Percentiles rank a stretch among this genome's conserved stretches.
phyloP scores from a whole-genome alignment of 208 protist genomes.

The Vickermania ingenoplastis region DNA sequence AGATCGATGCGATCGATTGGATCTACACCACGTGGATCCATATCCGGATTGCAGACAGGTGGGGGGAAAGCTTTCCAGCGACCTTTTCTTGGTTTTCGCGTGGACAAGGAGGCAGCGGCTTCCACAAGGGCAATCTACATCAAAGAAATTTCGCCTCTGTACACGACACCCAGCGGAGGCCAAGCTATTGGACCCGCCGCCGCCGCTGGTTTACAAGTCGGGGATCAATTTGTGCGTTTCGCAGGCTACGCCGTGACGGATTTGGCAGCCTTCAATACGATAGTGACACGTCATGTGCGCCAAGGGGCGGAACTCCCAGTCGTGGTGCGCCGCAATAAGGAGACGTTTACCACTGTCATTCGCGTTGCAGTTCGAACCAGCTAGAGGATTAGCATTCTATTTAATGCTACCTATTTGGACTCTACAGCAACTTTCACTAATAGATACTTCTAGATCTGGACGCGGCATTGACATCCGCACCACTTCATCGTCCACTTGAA shows the following conservation, averaged over 20 bases:
- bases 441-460: too few relatives aligned
- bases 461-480: too few relatives aligned
- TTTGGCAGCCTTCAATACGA: slow-evolving; percentile 73
- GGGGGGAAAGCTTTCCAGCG: slow-evolving; percentile 11
- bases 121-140: slow-evolving; percentile 27
- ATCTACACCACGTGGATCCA: neutral
- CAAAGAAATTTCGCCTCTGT: slow-evolving; percentile 39
- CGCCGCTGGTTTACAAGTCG: slow-evolving; percentile 41
- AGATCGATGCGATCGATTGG: neutral
- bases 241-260: slow-evolving; percentile 79
- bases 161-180: slow-evolving; percentile 24
- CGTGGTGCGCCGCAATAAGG: slow-evolving; percentile 30
- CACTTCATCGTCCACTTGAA: too few relatives aligned
- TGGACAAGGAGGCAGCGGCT: slow-evolving; percentile 22
- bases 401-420: too few relatives aligned
- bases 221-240: slow-evolving; percentile 70
- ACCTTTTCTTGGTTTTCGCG: slow-evolving; percentile 71
- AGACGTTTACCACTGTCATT: slow-evolving; percentile 11
- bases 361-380: slow-evolving; percentile 8
- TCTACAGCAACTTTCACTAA: too few relatives aligned
- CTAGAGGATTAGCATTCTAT: too few relatives aligned
- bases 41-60: slow-evolving; percentile 3
- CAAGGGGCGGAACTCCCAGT: slow-evolving; percentile 39
- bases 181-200: slow-evolving; percentile 37
- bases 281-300: slow-evolving; percentile 62